Percentiles rank a stretch among this genome's conserved stretches.
Conservation (phyloP, 495 filamentous ascomycete species). For the Podospora tetraspora region DNA sequence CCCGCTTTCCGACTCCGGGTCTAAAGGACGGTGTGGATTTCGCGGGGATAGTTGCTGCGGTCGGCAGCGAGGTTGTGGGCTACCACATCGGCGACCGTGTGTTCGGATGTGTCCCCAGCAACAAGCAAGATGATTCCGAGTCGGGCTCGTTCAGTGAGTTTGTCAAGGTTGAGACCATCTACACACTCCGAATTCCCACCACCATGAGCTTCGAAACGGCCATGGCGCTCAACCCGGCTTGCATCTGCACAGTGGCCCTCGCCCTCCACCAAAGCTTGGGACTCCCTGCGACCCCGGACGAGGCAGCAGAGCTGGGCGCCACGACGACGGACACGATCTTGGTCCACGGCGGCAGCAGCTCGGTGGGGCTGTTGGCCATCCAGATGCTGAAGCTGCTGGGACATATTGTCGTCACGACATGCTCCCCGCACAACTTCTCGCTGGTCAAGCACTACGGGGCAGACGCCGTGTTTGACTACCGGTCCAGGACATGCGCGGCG, state of each 20-base stretch:
- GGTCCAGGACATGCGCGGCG: conserved; percentile 33
- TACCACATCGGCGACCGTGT: conserved; percentile 24
- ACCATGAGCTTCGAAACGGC: conserved; percentile 19
- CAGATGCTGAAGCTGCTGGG: conserved; percentile 12
- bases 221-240: conserved; percentile 19
- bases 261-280: conserved; percentile 15
- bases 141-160: conserved; percentile 31
- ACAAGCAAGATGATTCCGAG: conserved; percentile 9
- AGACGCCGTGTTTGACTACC: conserved; percentile 52
- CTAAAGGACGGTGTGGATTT: conserved; percentile 21
- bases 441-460: conserved; percentile 50
- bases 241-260: conserved; percentile 13
- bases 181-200: conserved; percentile 17
- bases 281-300: conserved; percentile 25
- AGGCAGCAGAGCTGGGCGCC: conserved; percentile 16
- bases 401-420: conserved; percentile 44
- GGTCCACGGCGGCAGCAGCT: conserved; percentile 12
- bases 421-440: conserved; percentile 52
- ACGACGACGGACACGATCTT: conserved; percentile 10
- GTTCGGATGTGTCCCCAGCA: conserved; percentile 21
- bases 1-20: conserved; percentile 12
- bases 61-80: background rate
- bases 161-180: conserved; percentile 13
- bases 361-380: conserved; percentile 8
- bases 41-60: conserved; percentile 18